Conservation (phyloP, 768 basidiomycete species). For the Suillus sp. region DNA sequence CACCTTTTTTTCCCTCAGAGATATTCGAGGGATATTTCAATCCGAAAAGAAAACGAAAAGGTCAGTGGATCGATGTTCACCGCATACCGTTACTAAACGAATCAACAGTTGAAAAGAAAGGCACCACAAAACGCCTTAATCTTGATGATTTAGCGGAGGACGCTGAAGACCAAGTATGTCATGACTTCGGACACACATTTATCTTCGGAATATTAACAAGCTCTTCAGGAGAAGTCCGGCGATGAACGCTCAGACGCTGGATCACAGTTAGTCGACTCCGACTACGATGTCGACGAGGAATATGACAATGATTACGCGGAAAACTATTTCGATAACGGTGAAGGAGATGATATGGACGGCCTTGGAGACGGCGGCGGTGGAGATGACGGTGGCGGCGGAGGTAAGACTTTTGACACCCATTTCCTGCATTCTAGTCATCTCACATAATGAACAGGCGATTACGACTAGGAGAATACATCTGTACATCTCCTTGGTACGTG, state of each 20-base stretch:
- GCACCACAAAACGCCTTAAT: constrained; percentile 49
- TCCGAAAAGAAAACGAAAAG: constrained; percentile 64
- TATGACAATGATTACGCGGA: constrained; percentile 91
- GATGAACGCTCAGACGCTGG: constrained; percentile 70
- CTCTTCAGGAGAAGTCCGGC: constrained; percentile 62
- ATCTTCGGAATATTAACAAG: neutral
- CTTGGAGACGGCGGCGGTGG: constrained; percentile 68
- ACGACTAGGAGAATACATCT: constrained; percentile 23
- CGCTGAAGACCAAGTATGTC: constrained; percentile 55
- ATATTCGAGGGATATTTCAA: constrained; percentile 83
- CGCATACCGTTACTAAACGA: neutral
- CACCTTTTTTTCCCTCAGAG: constrained; percentile 75
- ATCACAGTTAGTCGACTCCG: constrained; percentile 65
- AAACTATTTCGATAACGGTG: constrained; percentile 91
- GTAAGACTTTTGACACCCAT: constrained; percentile 15
- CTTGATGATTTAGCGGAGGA: constrained; percentile 71
- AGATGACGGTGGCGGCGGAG: constrained; percentile 65
- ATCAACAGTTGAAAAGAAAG: constrained; percentile 33
- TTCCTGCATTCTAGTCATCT: neutral
- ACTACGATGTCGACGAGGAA: constrained; percentile 88
- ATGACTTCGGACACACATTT: neutral
- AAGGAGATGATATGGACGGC: constrained; percentile 79
- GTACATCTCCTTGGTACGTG: neutral
- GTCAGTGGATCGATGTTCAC: constrained; percentile 26
- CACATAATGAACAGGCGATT: constrained; percentile 21